Evolutionary conservation across 805 yeast genomes (phyloP), one percentile per base, ranked within the genome.

Genomic region (Komagataella mondaviorum): DNA sequence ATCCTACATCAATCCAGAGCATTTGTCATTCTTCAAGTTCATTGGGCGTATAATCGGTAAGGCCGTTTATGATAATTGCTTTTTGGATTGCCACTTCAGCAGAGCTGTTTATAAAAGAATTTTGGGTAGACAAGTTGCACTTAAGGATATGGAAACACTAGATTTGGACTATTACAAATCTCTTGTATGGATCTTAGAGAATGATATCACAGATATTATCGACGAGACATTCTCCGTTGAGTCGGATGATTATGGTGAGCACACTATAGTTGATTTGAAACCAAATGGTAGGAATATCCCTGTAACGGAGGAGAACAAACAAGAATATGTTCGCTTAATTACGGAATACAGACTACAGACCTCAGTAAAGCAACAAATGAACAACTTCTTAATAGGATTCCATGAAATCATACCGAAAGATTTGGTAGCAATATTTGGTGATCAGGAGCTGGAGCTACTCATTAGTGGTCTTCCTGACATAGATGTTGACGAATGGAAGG

Each of bases 381-480:
- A 85, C 52, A 83, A 83, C 58, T 86, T 93, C 64, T 69, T 88
- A 53, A 74, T 74, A 55, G 99, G 99, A 0, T 91, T 93, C 73
- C 87, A 88, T 62, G 95, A 90, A 54, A 80, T 93, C 30, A 86
- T 93, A 56, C 88, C 96, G 14, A 79, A 82, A 58, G 91, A 88
- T 12, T 68, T 88, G 54, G 80, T 93, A 47, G 72, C 91, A 0
- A 85, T 91, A 30, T 93, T 93, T 69, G 96, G 89, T 65, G 99
- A 93, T 62, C 96, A 90, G 60, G 99, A 93, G 64, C 71, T 93
- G 52, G 99, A 93, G 68, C 74, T 93, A 54, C 73, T 93, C 57
- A 86, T 93, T 46, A 85, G 95, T 43, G 99, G 99, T 2, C 72
- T 93, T 59, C 99, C 99, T 1, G 96, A 91, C 59, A 89, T 93